A percentile compares a stretch with the other conserved stretches of the same genome.
Evolutionary conservation across 805 yeast species (phyloP).

Genomic region (Ogataea nakhonphanomensis): DNA sequence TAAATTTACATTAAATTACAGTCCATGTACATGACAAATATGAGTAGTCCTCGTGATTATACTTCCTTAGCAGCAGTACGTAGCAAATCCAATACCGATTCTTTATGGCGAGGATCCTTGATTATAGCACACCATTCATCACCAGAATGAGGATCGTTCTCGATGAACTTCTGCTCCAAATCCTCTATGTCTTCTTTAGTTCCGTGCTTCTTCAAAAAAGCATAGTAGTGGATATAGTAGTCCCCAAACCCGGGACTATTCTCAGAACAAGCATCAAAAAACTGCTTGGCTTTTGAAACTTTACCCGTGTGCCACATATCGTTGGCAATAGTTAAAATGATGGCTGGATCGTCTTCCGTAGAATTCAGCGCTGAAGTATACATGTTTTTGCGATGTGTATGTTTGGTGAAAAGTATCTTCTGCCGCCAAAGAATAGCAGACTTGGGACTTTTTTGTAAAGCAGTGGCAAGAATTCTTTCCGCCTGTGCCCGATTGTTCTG

Average conservation of each 20-base stretch:
- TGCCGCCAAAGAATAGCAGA: slow-evolving; percentile 67
- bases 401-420: slow-evolving; percentile 46
- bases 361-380: slow-evolving; percentile 68
- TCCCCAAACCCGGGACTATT: slow-evolving; percentile 66
- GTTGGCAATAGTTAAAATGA: slow-evolving; percentile 62
- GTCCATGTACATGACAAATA: too few species aligned
- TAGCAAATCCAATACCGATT: slow-evolving; percentile 19
- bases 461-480: slow-evolving; percentile 51
- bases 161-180: slow-evolving; percentile 35
- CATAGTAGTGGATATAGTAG: slow-evolving; percentile 64
- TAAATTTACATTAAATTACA: neutral
- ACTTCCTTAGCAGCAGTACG: slow-evolving; percentile 15
- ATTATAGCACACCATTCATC: slow-evolving; percentile 50
- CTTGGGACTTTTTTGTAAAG: slow-evolving; percentile 53
- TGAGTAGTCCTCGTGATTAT: neutral
- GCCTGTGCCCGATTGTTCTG: slow-evolving; percentile 51
- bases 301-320: slow-evolving; percentile 68
- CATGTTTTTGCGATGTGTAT: slow-evolving; percentile 43
- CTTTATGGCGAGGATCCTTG: slow-evolving; percentile 38
- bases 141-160: slow-evolving; percentile 61
- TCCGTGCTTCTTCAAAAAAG: slow-evolving; percentile 40
- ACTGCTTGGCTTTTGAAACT: slow-evolving; percentile 57
- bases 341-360: slow-evolving; percentile 56
- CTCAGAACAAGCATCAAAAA: slow-evolving; percentile 65
- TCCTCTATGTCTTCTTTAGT: slow-evolving; percentile 34